phyloP scores from a whole-genome alignment of 2,329 filamentous ascomycete species.

The Atkinsonella texensis region DNA sequence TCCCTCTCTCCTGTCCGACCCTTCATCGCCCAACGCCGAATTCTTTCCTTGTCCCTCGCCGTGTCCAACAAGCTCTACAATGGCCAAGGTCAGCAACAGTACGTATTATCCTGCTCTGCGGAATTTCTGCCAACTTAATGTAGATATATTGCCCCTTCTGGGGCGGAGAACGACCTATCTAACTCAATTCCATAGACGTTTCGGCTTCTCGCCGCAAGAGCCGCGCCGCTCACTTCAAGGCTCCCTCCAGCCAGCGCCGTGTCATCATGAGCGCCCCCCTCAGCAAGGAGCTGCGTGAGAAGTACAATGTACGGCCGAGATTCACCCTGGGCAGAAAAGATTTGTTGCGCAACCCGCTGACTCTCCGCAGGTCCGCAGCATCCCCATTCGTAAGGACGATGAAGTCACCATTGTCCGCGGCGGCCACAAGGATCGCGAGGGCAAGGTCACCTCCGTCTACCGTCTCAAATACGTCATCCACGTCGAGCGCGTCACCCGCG shows the following conservation, averaged over 20 bases:
- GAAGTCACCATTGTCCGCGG: constrained; percentile 89
- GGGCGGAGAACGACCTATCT: too few relatives aligned
- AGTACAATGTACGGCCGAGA: constrained; percentile 75
- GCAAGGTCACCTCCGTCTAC: constrained; percentile 97
- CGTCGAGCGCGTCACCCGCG: constrained; percentile 90
- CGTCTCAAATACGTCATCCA: constrained; percentile 96
- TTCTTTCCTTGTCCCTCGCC: constrained; percentile 14
- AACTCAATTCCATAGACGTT: constrained; percentile 34
- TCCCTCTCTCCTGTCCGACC: constrained; percentile 1
- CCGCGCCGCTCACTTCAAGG: constrained; percentile 95
- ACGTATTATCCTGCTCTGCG: constrained; percentile 16
- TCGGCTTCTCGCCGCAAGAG: constrained; percentile 89
- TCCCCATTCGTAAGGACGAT: constrained; percentile 96
- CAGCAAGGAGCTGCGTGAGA: constrained; percentile 93
- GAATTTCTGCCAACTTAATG: too few relatives aligned
- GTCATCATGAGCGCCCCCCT: constrained; percentile 95
- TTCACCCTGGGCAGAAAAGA: neutral
- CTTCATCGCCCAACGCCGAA: constrained; percentile 21
- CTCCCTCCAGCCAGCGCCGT: constrained; percentile 87
- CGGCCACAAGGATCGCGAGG: constrained; percentile 93
- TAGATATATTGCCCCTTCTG: too few relatives aligned
- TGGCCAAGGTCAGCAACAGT: constrained; percentile 60
- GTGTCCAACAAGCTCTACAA: constrained; percentile 32
- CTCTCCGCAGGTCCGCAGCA: constrained; percentile 66
- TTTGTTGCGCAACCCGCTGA: neutral